These are phyloP conservation scores for Ormosia emarginata DNA, from an alignment of 306 rosid genomes.

Conservation along the genomic window DNA sequence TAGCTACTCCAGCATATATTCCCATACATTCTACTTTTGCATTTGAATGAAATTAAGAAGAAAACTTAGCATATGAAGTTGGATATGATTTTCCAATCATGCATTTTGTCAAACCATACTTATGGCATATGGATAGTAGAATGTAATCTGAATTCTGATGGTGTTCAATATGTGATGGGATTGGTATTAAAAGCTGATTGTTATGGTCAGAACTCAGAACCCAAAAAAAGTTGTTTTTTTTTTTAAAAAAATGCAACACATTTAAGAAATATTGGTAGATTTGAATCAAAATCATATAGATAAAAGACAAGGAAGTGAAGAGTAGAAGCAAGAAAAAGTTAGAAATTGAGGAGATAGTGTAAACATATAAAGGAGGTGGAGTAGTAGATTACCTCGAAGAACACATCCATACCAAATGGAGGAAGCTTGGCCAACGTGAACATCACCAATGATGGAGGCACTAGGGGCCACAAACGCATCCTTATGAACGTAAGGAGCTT, in stretches of 20 bases:
- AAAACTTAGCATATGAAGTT: neutral
- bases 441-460: slow-evolving; percentile 81
- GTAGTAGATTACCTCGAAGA: slow-evolving; percentile 65
- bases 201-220: neutral
- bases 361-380: neutral
- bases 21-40: neutral
- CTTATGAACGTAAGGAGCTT: slow-evolving; percentile 68
- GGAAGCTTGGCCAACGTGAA: slow-evolving; percentile 67
- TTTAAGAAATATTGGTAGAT: neutral
- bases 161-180: neutral
- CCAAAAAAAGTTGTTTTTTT: no score
- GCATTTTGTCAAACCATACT: neutral
- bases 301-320: neutral
- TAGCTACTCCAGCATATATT: neutral
- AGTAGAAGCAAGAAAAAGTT: neutral
- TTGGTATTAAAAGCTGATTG: slow-evolving; percentile 8
- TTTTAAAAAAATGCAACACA: neutral
- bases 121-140: neutral
- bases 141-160: neutral
- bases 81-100: neutral
- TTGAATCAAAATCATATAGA: neutral
- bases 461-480: slow-evolving; percentile 91
- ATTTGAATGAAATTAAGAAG: neutral
- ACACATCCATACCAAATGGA: slow-evolving; percentile 98
- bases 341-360: neutral